A percentile compares a stretch with the other conserved stretches of the same genome.
Evolutionary conservation across 352 stramenopile species (phyloP).

Genomic region (Phytophthora uliginosa): DNA sequence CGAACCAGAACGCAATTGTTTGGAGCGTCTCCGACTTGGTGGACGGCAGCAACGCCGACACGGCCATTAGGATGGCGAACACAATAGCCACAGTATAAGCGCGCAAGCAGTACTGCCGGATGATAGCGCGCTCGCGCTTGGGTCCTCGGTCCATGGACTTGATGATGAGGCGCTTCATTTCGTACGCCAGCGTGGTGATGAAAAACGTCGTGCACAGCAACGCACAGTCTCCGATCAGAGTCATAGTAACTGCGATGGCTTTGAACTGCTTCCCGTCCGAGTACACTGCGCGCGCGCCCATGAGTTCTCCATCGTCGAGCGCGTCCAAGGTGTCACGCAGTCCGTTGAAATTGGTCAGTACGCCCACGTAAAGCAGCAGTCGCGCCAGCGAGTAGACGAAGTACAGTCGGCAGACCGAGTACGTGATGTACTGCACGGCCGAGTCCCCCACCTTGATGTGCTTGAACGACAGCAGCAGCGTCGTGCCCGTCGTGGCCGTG

Average conservation of each 20-base stretch:
- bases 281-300: constrained; percentile 64
- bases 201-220: constrained; percentile 72
- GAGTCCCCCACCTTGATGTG: constrained; percentile 63
- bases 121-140: constrained; percentile 59
- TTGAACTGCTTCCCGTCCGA: constrained; percentile 46
- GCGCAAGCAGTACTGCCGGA: constrained; percentile 61
- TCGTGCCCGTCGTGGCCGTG: constrained; percentile 48
- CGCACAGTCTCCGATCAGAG: constrained; percentile 68
- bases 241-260: constrained; percentile 48
- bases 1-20: constrained; percentile 52
- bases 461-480: constrained; percentile 76
- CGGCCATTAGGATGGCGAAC: constrained; percentile 50
- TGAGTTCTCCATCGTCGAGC: constrained; percentile 61
- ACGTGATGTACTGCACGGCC: constrained; percentile 77
- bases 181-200: constrained; percentile 71
- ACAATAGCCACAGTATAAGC: constrained; percentile 43
- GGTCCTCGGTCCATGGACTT: constrained; percentile 74
- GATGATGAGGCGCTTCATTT: constrained; percentile 72
- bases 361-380: constrained; percentile 66
- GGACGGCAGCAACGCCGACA: constrained; percentile 46
- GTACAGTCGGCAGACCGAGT: constrained; percentile 71
- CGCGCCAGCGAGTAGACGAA: constrained; percentile 69
- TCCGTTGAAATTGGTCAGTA: constrained; percentile 61
- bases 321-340: constrained; percentile 56
- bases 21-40: constrained; percentile 44